Evolutionary conservation across 2,329 filamentous ascomycete species (phyloP).

Genomic region (Diaporthe citriasiana): DNA sequence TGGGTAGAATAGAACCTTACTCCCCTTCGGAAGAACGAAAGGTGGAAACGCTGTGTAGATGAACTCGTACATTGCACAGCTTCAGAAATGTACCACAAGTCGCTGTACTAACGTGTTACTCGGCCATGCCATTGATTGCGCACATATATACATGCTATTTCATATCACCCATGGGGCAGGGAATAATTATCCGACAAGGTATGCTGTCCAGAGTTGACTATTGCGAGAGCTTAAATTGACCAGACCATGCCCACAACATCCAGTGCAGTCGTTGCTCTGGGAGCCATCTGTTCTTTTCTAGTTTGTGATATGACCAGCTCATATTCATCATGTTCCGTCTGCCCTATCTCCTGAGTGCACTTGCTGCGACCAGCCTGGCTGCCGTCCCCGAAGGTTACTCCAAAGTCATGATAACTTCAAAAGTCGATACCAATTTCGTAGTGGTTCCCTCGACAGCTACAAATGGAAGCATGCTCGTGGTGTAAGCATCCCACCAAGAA

Average conservation of each 20-base stretch:
- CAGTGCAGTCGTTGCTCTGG: too few relatives aligned
- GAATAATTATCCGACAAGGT: background rate
- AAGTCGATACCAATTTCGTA: conserved; percentile 57
- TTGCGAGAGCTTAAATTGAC: background rate
- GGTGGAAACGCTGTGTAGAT: background rate
- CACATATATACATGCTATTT: too few relatives aligned
- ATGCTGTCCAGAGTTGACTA: background rate
- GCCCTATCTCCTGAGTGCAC: background rate
- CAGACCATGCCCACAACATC: background rate
- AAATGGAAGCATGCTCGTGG: conserved; percentile 46
- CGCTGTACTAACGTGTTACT: rapidly evolving
- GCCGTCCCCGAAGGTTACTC: conserved; percentile 55
- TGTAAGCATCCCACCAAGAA: background rate
- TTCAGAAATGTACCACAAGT: too few relatives aligned
- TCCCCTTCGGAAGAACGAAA: background rate
- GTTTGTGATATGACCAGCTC: background rate
- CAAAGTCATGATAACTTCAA: conserved; percentile 57
- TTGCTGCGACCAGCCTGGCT: conserved; percentile 47
- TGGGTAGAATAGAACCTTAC: background rate
- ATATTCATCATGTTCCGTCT: background rate
- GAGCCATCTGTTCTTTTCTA: too few relatives aligned
- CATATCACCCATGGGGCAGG: too few relatives aligned
- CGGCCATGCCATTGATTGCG: background rate
- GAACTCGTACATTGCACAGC: background rate
- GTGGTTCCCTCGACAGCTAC: conserved; percentile 52